Conservation (phyloP, 140 eudicot genomes). For the Bidens hawaiensis region DNA sequence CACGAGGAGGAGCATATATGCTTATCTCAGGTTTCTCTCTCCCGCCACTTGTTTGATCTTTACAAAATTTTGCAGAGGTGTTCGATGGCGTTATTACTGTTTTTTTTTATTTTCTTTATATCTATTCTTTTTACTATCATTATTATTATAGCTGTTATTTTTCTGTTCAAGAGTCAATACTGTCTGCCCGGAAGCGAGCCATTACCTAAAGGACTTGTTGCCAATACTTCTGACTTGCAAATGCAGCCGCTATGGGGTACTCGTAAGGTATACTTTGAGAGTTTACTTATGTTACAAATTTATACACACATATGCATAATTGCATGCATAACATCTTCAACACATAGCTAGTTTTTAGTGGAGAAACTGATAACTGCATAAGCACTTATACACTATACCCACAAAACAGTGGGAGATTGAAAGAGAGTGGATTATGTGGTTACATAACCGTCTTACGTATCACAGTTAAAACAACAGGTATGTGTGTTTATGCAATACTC, state of each 20-base stretch:
- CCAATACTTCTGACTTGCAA: slow-evolving; percentile 71
- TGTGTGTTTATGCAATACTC: not conserved
- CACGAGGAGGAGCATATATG: slow-evolving; percentile 17
- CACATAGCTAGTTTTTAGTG: not conserved
- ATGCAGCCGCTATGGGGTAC: slow-evolving; percentile 87
- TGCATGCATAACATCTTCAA: too few species aligned
- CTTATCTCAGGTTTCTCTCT: slow-evolving; percentile 13
- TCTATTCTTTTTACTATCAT: slow-evolving; percentile 1
- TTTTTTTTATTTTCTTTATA: not conserved
- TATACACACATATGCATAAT: not conserved
- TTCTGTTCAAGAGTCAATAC: slow-evolving; percentile 49
- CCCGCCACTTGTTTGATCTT: not conserved
- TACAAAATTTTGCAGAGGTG: not conserved
- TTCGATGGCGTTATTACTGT: not conserved
- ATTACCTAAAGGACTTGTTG: slow-evolving; percentile 73
- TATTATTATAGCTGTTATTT: slow-evolving; percentile 27
- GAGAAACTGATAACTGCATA: not conserved
- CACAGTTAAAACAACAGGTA: not conserved
- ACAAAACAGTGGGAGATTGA: not conserved
- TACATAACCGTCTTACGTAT: not conserved
- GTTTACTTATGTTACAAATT: not conserved
- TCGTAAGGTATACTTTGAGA: slow-evolving; percentile 21
- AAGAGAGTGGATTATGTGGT: not conserved
- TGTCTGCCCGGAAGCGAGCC: slow-evolving; percentile 72
- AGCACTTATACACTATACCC: not conserved